These are phyloP conservation scores for Blastobotrys ciferrii DNA, from an alignment of 1,139 yeast species.

Conservation along the genomic window DNA sequence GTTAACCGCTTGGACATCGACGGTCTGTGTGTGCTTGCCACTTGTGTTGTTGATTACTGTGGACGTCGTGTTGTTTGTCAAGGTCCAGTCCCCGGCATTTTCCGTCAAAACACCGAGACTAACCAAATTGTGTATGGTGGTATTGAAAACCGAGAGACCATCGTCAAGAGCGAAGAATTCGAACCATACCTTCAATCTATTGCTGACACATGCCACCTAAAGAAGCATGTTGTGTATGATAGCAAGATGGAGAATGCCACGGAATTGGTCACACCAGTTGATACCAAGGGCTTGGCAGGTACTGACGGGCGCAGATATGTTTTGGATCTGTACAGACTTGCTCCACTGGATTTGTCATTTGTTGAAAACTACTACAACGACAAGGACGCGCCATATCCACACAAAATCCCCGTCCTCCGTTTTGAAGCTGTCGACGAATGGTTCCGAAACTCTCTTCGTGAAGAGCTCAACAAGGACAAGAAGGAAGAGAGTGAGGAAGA, in stretches of 20 bases:
- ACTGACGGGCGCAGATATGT: constrained; percentile 82
- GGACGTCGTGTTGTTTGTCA: constrained; percentile 89
- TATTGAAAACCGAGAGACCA: constrained; percentile 55
- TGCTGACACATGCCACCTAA: constrained; percentile 76
- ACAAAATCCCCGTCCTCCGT: constrained; percentile 72
- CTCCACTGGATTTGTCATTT: constrained; percentile 82
- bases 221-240: constrained; percentile 58
- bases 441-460: constrained; percentile 73
- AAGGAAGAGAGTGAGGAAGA: constrained; percentile 26
- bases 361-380: constrained; percentile 53
- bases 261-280: constrained; percentile 66
- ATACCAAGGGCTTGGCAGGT: constrained; percentile 82
- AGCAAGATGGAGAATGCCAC: constrained; percentile 40
- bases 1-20: constrained; percentile 64
- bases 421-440: constrained; percentile 88
- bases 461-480: constrained; percentile 38
- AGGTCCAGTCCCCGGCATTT: constrained; percentile 96
- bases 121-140: constrained; percentile 73
- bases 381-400: constrained; percentile 62
- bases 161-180: constrained; percentile 51
- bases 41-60: constrained; percentile 82
- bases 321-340: constrained; percentile 77
- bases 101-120: constrained; percentile 47
- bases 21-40: constrained; percentile 68
- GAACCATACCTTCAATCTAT: constrained; percentile 55